Percentiles rank a stretch among this genome's conserved stretches.
phyloP scores from a whole-genome alignment of 805 yeast genomes.

The Wickerhamomyces subpelliculosus region DNA sequence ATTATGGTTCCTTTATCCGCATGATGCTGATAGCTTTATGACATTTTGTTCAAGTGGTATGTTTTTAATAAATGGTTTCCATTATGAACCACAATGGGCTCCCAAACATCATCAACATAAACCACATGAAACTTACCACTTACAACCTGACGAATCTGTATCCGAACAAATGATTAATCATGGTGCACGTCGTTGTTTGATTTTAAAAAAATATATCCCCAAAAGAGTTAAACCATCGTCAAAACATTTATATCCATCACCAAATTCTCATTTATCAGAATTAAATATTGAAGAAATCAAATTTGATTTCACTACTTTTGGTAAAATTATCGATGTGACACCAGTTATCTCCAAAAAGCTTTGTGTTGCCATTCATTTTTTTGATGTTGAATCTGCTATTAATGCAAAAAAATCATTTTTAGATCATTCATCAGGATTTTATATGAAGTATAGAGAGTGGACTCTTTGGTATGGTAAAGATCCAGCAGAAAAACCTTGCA shows the following conservation, averaged over 20 bases:
- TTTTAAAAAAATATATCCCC: slow-evolving; percentile 33
- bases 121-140: background rate
- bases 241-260: slow-evolving; percentile 34
- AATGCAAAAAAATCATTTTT: slow-evolving; percentile 44
- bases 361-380: slow-evolving; percentile 53
- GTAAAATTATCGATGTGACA: slow-evolving; percentile 51
- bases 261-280: slow-evolving; percentile 34
- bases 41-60: slow-evolving; percentile 44
- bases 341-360: slow-evolving; percentile 64
- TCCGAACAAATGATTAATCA: slow-evolving; percentile 27
- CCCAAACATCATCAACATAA: slow-evolving; percentile 4
- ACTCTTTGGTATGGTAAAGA: slow-evolving; percentile 60
- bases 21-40: slow-evolving; percentile 49
- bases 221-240: slow-evolving; percentile 14
- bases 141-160: slow-evolving; percentile 5
- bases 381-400: slow-evolving; percentile 53
- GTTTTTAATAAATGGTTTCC: slow-evolving; percentile 52
- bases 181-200: slow-evolving; percentile 51
- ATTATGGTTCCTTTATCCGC: slow-evolving; percentile 44
- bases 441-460: slow-evolving; percentile 52
- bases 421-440: slow-evolving; percentile 26
- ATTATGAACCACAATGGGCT: slow-evolving; percentile 41
- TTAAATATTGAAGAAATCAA: slow-evolving; percentile 39
- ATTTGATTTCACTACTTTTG: slow-evolving; percentile 48
- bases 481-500: slow-evolving; percentile 51